Percentiles rank a stretch among this genome's conserved stretches.
These are phyloP conservation scores for Moelleriella libera DNA, from an alignment of 2,329 filamentous ascomycete species.

Conservation along the genomic window DNA sequence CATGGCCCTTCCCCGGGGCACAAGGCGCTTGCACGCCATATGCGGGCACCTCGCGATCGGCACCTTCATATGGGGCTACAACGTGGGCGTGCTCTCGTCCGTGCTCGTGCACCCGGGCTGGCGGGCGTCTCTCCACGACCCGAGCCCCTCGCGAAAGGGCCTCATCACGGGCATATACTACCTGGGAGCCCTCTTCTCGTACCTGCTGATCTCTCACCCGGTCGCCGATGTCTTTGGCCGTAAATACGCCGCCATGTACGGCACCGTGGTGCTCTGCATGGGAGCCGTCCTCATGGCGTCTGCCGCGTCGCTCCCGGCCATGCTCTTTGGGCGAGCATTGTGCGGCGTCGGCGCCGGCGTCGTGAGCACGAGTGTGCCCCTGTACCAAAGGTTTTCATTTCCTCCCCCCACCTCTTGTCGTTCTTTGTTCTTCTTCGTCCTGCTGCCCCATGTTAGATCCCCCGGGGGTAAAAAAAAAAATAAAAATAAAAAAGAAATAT, in stretches of 20 bases:
- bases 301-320: slow-evolving; percentile 22
- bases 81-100: slow-evolving; percentile 41
- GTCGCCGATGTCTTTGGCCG: slow-evolving; percentile 36
- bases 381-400: slow-evolving; percentile 35
- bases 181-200: slow-evolving; percentile 39
- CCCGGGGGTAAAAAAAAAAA: too few species aligned
- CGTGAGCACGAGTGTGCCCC: slow-evolving; percentile 39
- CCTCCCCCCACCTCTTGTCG: too few species aligned
- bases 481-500: background rate
- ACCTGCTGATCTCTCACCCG: slow-evolving; percentile 38
- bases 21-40: slow-evolving; percentile 25
- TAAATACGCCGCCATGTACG: slow-evolving; percentile 32
- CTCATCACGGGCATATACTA: slow-evolving; percentile 44
- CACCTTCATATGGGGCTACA: slow-evolving; percentile 44
- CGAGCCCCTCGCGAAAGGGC: slow-evolving; percentile 29
- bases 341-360: slow-evolving; percentile 39
- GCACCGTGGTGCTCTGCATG: slow-evolving; percentile 29
- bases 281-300: slow-evolving; percentile 34
- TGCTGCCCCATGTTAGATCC: too few species aligned
- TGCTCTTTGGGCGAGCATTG: slow-evolving; percentile 35
- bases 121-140: slow-evolving; percentile 29
- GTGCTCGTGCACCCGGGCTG: slow-evolving; percentile 43
- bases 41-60: slow-evolving; percentile 40
- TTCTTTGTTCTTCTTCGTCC: background rate
- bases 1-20: slow-evolving; percentile 1